Evolutionary conservation across 805 yeast species (phyloP), one percentile per base, ranked within the genome.

Genomic region (Candida sanyiensis): DNA sequence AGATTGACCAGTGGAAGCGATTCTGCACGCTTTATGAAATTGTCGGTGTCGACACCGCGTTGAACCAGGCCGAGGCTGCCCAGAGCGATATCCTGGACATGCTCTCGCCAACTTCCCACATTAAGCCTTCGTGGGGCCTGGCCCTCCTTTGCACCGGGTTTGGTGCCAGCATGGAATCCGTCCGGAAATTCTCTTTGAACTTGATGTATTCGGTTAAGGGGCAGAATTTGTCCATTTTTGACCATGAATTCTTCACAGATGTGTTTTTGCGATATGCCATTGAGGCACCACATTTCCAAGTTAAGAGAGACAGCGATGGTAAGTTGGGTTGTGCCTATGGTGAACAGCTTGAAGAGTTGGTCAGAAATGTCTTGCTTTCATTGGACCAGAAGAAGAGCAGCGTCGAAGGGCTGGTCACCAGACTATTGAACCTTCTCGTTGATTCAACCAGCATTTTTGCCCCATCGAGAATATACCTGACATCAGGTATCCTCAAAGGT

Each of bases 51-150:
- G 96, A 88, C 56, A 77, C 96, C 0, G 83, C 96, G 0, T 61
- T 85, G 50, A 88, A 89, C 50, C 96, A 89, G 58, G 77, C 89
- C 1, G 79, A 80, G 48, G 95, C 86, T 10, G 90, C 93, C 0
- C 59, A 72, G 1, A 61, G 62, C 7, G 95, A 85, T 49, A 73
- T 88, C 31, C 55, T 75, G 2, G 62, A 61, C 1, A 56, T 84
- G 11, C 65, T 85, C 18, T 53, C 67, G 0, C 69, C 73, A 3
- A 45, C 57, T 2, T 73, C 84, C 0, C 48, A 61, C 18, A 70
- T 87, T 37, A 78, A 80, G 25, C 68, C 80, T 1, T 67, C 80
- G 1, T 87, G 95, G 89, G 81, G 84, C 0, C 64, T 83, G 42
- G 68, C 82, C 4, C 61, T 88, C n/a, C 63, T 87, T 8, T 72